Evolutionary conservation across 148 eudicot genomes (phyloP), one percentile per base, ranked within the genome.

Genomic region (Chenopodium formosanum): DNA sequence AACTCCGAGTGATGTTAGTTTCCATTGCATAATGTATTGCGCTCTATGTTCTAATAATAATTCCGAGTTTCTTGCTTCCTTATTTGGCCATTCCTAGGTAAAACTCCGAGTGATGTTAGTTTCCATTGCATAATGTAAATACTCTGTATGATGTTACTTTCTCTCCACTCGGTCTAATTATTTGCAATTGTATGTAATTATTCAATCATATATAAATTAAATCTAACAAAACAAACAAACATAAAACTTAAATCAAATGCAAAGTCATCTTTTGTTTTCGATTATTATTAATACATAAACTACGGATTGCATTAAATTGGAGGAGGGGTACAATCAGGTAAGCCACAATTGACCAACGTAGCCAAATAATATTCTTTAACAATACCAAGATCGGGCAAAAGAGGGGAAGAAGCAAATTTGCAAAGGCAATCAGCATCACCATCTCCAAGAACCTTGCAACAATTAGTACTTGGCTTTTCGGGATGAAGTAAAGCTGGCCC

Each of bases 391-490:
- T 23, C 29, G 9, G 44, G 25, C 81, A 70, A 69, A 19, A 50
- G 0, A 69, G 81, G 48, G 3, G 81, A 70, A 1, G 47, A 20
- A 50, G 73, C 44, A n/a, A 27, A 52, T 53, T 20, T 14, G 56
- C 81, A 70, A 17, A 79, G 40, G 60, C 81, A 79, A 52, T 31
- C 20, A 23, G 52, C 9, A 44, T 79, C 75, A 25, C 23, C 65
- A 75, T 53, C 52, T 31, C 25, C 6, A 50, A 79, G 8, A 25
- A 13, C 74, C 1, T 29, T 22, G 27, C 81, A 79, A 37, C 81
- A 79, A 17, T 50, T 1, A 32, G 19, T 20, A 6, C 29, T 50
- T 48, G 81, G 81, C 0, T 40, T 40, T 40, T 40, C 44, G 44
- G 44, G 44, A 40, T 14, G 7, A 10, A 25, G 37, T 46, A 56